phyloP scores from a whole-genome alignment of 805 yeast species.

The Kluyveromyces starmeri region DNA sequence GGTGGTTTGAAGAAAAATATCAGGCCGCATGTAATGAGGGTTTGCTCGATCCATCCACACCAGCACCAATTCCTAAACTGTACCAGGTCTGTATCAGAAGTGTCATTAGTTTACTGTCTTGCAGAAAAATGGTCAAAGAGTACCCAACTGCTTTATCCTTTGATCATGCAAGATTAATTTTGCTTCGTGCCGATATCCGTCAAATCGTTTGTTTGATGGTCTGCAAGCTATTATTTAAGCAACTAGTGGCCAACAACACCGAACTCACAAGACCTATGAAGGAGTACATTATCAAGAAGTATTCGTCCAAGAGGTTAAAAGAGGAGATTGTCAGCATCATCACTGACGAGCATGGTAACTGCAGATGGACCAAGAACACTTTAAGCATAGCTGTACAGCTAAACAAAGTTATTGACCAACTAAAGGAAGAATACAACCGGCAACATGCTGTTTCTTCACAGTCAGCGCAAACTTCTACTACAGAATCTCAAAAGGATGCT shows the following conservation, averaged over 20 bases:
- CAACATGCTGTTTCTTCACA: slow-evolving; percentile 12
- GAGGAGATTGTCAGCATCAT: slow-evolving; percentile 70
- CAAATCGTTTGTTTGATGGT: slow-evolving; percentile 75
- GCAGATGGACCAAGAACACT: slow-evolving; percentile 84
- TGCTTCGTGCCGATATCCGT: slow-evolving; percentile 76
- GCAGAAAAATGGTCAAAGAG: slow-evolving; percentile 71
- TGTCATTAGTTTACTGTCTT: slow-evolving; percentile 57
- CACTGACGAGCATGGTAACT: slow-evolving; percentile 76
- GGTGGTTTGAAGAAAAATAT: slow-evolving; percentile 48
- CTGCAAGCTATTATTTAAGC: slow-evolving; percentile 65
- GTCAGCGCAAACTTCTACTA: slow-evolving; percentile 16
- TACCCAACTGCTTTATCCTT: slow-evolving; percentile 79
- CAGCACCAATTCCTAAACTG: slow-evolving; percentile 18
- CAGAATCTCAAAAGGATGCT: slow-evolving; percentile 16
- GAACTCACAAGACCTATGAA: slow-evolving; percentile 26
- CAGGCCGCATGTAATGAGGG: slow-evolving; percentile 17
- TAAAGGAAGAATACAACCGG: slow-evolving; percentile 19
- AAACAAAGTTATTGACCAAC: slow-evolving; percentile 24
- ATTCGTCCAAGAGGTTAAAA: slow-evolving; percentile 42
- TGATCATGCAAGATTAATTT: slow-evolving; percentile 71
- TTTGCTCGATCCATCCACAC: slow-evolving; percentile 8
- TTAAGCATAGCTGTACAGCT: slow-evolving; percentile 56
- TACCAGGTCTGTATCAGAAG: slow-evolving; percentile 40
- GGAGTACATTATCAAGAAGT: slow-evolving; percentile 29
- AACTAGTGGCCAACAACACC: slow-evolving; percentile 38